Evolutionary conservation across 139 green algal genomes (phyloP).

Genomic region (Closterium sp.): DNA sequence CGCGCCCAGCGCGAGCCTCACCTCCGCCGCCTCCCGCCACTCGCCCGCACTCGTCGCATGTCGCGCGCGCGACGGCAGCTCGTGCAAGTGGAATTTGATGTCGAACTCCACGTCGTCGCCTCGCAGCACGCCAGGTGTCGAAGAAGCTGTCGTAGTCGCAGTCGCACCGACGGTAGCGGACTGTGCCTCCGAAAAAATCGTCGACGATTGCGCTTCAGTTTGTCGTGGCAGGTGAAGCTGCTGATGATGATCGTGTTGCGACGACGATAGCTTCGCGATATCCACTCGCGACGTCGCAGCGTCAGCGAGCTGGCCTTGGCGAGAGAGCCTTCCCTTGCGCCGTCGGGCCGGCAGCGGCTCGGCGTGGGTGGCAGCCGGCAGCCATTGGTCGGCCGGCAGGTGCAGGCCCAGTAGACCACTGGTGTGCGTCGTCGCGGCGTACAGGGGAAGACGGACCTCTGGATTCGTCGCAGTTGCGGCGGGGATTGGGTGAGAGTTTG

Average conservation of each 20-base stretch:
- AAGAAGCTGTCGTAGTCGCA: not conserved
- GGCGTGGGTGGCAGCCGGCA: not conserved
- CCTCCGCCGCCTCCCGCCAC: not conserved
- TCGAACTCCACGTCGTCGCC: not conserved
- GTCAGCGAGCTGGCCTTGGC: not conserved
- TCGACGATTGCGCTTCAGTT: not conserved
- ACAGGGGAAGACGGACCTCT: not conserved
- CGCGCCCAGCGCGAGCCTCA: not conserved
- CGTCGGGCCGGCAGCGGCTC: not conserved
- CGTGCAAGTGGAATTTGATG: not conserved
- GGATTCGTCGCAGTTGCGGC: not conserved
- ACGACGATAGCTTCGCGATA: not conserved
- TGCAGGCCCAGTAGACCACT: not conserved
- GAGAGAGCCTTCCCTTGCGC: not conserved
- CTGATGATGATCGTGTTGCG: not conserved
- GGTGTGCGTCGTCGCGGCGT: not conserved
- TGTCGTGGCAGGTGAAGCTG: not conserved
- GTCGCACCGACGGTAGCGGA: not conserved
- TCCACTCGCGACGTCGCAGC: not conserved
- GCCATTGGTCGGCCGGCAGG: not conserved
- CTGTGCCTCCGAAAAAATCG: too few species aligned
- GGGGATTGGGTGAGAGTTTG: not conserved
- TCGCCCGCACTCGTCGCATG: not conserved
- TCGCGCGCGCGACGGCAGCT: not conserved
- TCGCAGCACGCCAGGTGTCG: not conserved